Evolutionary conservation across 805 yeast species (phyloP).

Genomic region (Trichomonascus vanleenenianus): DNA sequence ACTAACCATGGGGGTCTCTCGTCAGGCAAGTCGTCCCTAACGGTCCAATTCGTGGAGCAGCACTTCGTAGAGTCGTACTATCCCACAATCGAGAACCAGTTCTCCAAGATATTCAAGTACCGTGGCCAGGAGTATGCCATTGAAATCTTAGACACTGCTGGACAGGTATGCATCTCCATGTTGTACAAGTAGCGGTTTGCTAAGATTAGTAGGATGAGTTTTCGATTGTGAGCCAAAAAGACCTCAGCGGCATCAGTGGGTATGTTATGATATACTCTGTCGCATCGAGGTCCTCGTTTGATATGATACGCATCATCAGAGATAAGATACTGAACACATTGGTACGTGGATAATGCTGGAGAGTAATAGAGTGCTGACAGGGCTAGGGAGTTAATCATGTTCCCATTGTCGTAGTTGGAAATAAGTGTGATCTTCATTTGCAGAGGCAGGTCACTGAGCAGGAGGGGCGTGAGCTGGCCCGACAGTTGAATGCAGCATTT

Average conservation of each 20-base stretch:
- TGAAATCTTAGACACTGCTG: slow-evolving; percentile 87
- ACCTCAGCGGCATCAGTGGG: slow-evolving; percentile 76
- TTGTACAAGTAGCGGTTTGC: too few relatives aligned
- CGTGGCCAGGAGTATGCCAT: slow-evolving; percentile 70
- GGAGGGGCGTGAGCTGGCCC: slow-evolving; percentile 58
- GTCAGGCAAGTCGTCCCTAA: slow-evolving; percentile 71
- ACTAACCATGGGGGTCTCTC: too few relatives aligned
- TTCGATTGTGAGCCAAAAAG: slow-evolving; percentile 69
- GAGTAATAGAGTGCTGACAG: neutral
- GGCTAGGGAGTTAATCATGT: slow-evolving; percentile 49
- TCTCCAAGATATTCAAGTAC: slow-evolving; percentile 58
- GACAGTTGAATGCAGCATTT: slow-evolving; percentile 59
- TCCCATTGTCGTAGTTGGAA: slow-evolving; percentile 75
- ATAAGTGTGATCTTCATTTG: slow-evolving; percentile 61
- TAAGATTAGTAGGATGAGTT: slow-evolving; percentile 78
- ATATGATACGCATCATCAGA: slow-evolving; percentile 63
- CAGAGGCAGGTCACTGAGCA: slow-evolving; percentile 50
- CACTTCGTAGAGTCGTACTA: slow-evolving; percentile 84
- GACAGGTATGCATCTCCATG: slow-evolving; percentile 52
- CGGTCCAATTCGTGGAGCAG: slow-evolving; percentile 78
- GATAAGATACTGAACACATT: slow-evolving; percentile 67
- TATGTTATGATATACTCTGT: slow-evolving; percentile 77
- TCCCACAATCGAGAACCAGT: slow-evolving; percentile 86
- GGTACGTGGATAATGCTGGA: slow-evolving; percentile 5
- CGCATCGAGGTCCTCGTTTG: slow-evolving; percentile 69